Evolutionary conservation across 2,329 filamentous ascomycete genomes (phyloP), one percentile per base, ranked within the genome.

Genomic region (Magnaporthiopsis incrustans): DNA sequence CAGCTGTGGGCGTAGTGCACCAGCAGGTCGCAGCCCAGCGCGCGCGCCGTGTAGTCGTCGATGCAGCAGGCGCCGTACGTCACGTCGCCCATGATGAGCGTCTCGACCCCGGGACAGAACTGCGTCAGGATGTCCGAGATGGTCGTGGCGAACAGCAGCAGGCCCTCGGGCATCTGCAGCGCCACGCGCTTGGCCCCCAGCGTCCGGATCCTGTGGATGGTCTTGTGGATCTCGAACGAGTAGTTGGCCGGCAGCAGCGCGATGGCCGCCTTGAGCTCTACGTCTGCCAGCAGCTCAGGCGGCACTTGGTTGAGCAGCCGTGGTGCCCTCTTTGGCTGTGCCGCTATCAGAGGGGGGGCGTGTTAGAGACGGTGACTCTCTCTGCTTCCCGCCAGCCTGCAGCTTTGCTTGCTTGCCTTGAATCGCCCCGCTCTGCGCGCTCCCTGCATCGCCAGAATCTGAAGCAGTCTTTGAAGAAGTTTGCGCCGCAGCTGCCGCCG

Each of bases 61-160:
- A 99, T 97, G 73, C 95, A 99, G 80, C 95, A 99, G 27, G 95
- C 95, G 67, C 95, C 95, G 75, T 99, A 99, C 1, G 95, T 99
- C 58, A 99, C 95, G 74, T 99, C 95, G 66, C 95, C 95, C 95
- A 99, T 99, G 75, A 99, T 99, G 63, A 98, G 82, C 2, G 94
- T 98, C 74, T 96, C 91, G 57, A 90, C 89, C 1, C 90, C 92
- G 0, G 92, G 89, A 72, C 95, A 99, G 79, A 99, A 99, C 73
- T 93, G 90, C 0, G 90, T 91, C 60, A 99, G 81, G 70, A 99
- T 98, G 74, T 99, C 95, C 4, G 95, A 97, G 69, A 99, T 94
- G 50, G 95, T 99, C 32, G 95, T 98, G 27, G 95, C 95, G 74
- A 99, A 99, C 64, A 99, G 81, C 33, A 99, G 85, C 1, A 99